Percentiles rank a stretch among this genome's conserved stretches.
Conservation (phyloP, 306 rosid species). For the Canavalia ensiformis region DNA sequence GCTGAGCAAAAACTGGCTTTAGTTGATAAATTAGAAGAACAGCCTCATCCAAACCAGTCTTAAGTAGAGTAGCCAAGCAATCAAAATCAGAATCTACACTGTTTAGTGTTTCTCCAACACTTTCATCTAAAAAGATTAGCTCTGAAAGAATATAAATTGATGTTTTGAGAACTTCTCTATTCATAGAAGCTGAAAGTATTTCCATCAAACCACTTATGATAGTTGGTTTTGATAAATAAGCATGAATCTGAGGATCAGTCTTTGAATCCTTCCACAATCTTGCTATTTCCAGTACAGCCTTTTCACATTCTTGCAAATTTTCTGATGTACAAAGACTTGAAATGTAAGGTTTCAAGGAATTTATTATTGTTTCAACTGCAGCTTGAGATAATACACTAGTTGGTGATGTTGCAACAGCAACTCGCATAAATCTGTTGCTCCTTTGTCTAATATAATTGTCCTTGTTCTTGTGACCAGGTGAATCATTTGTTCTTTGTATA, state of each 20-base stretch:
- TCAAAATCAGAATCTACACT: slow-evolving; percentile 90
- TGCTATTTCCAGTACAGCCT: slow-evolving; percentile 74
- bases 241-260: slow-evolving; percentile 71
- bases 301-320: slow-evolving; percentile 78
- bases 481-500: slow-evolving; percentile 51
- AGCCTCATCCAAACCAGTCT: slow-evolving; percentile 85
- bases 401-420: slow-evolving; percentile 65
- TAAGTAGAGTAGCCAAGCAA: slow-evolving; percentile 81
- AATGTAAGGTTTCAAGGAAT: slow-evolving; percentile 72
- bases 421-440: slow-evolving; percentile 67
- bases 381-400: slow-evolving; percentile 90
- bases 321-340: slow-evolving; percentile 83
- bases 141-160: slow-evolving; percentile 81
- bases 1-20: slow-evolving; percentile 73
- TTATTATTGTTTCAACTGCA: slow-evolving; percentile 74
- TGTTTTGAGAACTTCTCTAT: slow-evolving; percentile 74
- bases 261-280: slow-evolving; percentile 85
- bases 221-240: slow-evolving; percentile 77
- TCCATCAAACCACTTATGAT: slow-evolving; percentile 82
- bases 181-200: slow-evolving; percentile 78
- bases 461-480: slow-evolving; percentile 53
- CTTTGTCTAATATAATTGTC: slow-evolving; percentile 61
- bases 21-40: slow-evolving; percentile 83
- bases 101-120: slow-evolving; percentile 75
- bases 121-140: slow-evolving; percentile 69